Evolutionary conservation across 768 basidiomycete species (phyloP).

Genomic region (Sistotremastrum niveocremeum): DNA sequence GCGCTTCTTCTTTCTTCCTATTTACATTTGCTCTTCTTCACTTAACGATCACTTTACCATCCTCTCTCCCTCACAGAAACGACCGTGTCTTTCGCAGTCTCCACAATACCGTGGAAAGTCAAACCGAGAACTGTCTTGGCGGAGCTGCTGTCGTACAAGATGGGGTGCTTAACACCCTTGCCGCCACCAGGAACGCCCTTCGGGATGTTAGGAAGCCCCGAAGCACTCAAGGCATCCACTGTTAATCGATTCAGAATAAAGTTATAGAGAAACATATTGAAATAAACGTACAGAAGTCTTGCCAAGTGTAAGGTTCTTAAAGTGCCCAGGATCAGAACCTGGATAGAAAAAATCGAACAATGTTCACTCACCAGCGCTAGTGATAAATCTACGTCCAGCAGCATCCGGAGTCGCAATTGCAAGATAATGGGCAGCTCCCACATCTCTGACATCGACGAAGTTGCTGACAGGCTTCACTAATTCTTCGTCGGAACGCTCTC

Average conservation of each 20-base stretch:
- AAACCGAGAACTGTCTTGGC: slow-evolving; percentile 19
- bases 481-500: slow-evolving; percentile 13
- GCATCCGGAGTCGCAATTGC: slow-evolving; percentile 40
- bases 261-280: background rate
- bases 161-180: slow-evolving; percentile 2
- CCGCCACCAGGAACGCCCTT: background rate
- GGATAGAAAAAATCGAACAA: slow-evolving; percentile 10
- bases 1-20: too few relatives aligned
- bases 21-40: too few relatives aligned
- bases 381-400: slow-evolving; percentile 43
- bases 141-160: slow-evolving; percentile 18
- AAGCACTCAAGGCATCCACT: slow-evolving; percentile 11
- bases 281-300: background rate
- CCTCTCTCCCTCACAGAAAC: background rate
- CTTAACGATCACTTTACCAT: background rate
- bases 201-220: slow-evolving; percentile 1
- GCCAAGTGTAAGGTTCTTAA: slow-evolving; percentile 1
- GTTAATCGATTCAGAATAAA: background rate
- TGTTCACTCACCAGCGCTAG: slow-evolving; percentile 19
- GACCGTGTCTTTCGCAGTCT: slow-evolving; percentile 16
- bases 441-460: slow-evolving; percentile 43
- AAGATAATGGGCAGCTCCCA: slow-evolving; percentile 37
- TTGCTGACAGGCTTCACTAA: slow-evolving; percentile 14
- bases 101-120: slow-evolving; percentile 16
- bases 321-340: too few relatives aligned